Base-by-base conservation (phyloP, 2,329 filamentous ascomycete genomes). In the Cryphonectria japonica region DNA sequence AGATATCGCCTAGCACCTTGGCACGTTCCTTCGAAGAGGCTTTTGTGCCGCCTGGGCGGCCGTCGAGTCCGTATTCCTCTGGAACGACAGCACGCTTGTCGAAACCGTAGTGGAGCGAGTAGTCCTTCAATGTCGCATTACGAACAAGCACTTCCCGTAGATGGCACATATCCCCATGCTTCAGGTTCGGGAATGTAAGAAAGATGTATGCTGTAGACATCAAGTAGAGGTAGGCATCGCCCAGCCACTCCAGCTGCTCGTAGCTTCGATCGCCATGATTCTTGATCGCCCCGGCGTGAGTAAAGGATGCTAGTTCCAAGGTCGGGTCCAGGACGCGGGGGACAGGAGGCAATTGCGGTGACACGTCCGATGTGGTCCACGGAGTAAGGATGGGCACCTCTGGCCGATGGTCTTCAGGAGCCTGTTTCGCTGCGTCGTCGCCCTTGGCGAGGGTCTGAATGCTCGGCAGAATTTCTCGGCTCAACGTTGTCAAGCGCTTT, bases 201-300 rank as follows among this genome's bases (percentile, higher is more conserved):
- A 89, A 93, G 72, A 98, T 92, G 67, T 97, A 85, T 26, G 89
- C 87, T 0, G 92, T 91, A 7, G 94, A 89, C 63, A 94, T 89
- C 67, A 94, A 82, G 77, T 97, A 92, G 67, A 97, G 84, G 76
- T 95, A 95, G 29, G 93, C 92, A 78, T 98, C 95, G 8, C 95
- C 95, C 9, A 97, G 85, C 82, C 95, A 94, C 80, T 98, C 95
- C 8, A 98, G 88, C 26, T 89, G 88, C 77, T 98, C 95, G 80
- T 98, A 98, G 76, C 84, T 87, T 67, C 83, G 78, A 61, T 83
- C 81, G 41, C 77, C 76, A 66, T 80, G 75, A 26, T 72, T 80
- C 37, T 77, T 75, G 3, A 76, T 76, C 68, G 83, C 77, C 1
- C 88, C 89, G 1, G 85, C 82, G 75, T 95, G 93, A 0, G 87